Conservation (phyloP, 75 land plant species). For the Sequoia sempervirens region DNA sequence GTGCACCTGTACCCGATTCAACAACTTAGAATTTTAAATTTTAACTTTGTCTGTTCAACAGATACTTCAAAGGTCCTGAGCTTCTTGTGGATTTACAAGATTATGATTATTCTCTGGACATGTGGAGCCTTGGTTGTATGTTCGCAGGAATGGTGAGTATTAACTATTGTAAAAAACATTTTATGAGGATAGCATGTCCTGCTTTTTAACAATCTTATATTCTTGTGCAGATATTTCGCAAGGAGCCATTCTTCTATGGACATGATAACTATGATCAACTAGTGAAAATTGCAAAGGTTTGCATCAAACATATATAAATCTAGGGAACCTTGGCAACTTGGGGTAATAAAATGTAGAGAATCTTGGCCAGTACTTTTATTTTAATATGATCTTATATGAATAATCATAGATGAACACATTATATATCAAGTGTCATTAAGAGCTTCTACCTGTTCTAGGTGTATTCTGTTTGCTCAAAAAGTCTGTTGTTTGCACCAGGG, state of each 20-base stretch:
- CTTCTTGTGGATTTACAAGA: constrained; percentile 61
- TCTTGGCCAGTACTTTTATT: not conserved
- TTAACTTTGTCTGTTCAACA: constrained; percentile 10
- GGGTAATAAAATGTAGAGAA: not conserved
- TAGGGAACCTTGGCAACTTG: not conserved
- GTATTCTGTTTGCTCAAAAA: no score
- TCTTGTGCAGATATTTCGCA: constrained; percentile 50
- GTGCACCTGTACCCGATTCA: no score
- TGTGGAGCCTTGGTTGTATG: constrained; percentile 80
- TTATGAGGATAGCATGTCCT: not conserved
- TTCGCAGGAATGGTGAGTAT: constrained; percentile 62
- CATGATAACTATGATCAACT: constrained; percentile 64
- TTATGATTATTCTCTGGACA: constrained; percentile 64
- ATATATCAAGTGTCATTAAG: not conserved
- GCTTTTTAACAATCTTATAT: not conserved
- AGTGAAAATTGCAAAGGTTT: constrained; percentile 63
- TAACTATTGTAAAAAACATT: not conserved
- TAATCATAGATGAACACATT: not conserved
- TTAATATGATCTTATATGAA: not conserved
- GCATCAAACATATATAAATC: not conserved
- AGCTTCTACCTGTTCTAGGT: not conserved
- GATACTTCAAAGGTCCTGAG: constrained; percentile 69
- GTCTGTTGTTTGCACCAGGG: no score
- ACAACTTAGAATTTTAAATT: not conserved
- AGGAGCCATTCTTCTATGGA: constrained; percentile 68